Evolutionary conservation across 2,329 filamentous ascomycete species (phyloP), one percentile per base, ranked within the genome.

Genomic region (Scedosporium dehoogii): DNA sequence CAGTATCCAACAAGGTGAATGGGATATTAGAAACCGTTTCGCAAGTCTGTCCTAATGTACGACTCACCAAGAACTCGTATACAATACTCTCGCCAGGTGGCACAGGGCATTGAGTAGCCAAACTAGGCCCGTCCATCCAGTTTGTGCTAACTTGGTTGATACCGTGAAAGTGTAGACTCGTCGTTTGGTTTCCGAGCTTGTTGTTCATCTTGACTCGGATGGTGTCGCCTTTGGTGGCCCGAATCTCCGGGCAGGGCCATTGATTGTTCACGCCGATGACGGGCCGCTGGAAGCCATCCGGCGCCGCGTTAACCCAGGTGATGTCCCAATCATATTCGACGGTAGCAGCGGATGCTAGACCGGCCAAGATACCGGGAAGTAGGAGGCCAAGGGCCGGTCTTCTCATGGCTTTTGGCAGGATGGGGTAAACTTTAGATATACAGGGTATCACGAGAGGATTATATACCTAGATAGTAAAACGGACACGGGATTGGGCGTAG

Each of bases 181-280:
- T 79, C 2, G 76, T 78, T 68, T 82, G 73, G 67, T 83, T 81
- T 16, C 76, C 78, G 3, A 84, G 74, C 33, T 73, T 68, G 70
- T 84, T 84, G 65, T 71, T 71, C n/a, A 82, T 69, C 62, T 78
- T 80, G 44, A 83, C 73, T 5, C 80, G 67, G 60, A 84, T 62
- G 21, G 72, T 78, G 64, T 84, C 81, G 4, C 87, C 87, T 59
- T 85, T 75, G 58, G 80, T 80, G 44, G 82, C 86, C 60, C 82
- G 79, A 63, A 91, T 86, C 27, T 75, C 73, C 1, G 90, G 90
- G 60, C 89, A 81, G 1, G 90, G 90, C 87, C 89, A 91, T 74
- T 86, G 72, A 4, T 83, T 84, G 69, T 94, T 93, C 75, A 94
- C 88, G 56, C 88, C 89, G 70, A 93, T 90, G 3, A 83, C 82